phyloP scores from a whole-genome alignment of 306 rosid genomes.

The Carpinus fangiana region DNA sequence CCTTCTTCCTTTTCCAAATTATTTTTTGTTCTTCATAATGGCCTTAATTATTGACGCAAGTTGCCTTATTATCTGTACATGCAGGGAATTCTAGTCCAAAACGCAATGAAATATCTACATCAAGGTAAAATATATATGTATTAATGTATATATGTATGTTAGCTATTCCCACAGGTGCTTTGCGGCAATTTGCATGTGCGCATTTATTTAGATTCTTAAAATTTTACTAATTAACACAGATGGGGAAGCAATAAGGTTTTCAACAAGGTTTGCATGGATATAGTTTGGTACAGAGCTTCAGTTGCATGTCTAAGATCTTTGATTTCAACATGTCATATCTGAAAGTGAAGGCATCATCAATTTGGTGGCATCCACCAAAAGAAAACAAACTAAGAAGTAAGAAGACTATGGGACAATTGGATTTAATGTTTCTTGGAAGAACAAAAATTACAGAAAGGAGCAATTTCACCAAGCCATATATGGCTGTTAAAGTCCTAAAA shows the following conservation, averaged over 20 bases:
- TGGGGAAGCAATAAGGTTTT: background rate
- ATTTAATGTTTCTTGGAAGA: background rate
- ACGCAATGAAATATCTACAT: slow-evolving; percentile 32
- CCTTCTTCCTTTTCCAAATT: background rate
- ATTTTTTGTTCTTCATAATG: background rate
- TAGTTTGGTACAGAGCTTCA: no score
- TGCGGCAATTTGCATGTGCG: background rate
- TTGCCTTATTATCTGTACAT: slow-evolving; percentile 29
- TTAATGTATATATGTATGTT: slow-evolving; percentile 5
- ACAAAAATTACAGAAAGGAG: no score
- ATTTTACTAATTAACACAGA: background rate
- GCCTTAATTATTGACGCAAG: slow-evolving; percentile 15
- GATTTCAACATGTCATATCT: background rate
- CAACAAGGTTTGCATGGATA: background rate
- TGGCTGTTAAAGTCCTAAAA: background rate
- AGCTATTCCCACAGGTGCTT: slow-evolving; percentile 14
- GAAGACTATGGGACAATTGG: background rate
- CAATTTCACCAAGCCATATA: no score
- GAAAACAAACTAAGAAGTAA: background rate
- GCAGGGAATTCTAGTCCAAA: slow-evolving; percentile 69
- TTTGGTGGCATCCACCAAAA: background rate
- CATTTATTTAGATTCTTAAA: background rate
- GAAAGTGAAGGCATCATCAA: background rate
- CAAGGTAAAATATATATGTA: slow-evolving; percentile 46
- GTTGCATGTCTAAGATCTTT: no score